Conservation (phyloP, 805 yeast species). For the Komagataella ulmi region DNA sequence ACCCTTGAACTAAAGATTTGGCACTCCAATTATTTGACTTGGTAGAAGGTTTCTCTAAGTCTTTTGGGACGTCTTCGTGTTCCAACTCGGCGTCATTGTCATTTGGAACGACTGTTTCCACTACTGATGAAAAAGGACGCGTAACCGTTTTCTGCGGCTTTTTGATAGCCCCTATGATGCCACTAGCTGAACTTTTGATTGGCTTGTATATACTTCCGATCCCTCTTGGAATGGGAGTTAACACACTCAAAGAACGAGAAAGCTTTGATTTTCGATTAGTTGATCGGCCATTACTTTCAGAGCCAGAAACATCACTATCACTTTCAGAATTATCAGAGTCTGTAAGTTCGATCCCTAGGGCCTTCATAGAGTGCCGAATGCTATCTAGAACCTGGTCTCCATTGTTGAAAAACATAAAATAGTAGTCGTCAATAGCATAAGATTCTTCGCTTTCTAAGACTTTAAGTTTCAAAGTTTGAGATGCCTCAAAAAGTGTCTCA, state of each 20-base stretch:
- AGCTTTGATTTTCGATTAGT: background rate
- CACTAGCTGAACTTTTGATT: background rate
- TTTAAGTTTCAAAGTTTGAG: constrained; percentile 44
- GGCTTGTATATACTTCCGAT: background rate
- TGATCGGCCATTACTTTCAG: background rate
- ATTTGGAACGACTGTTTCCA: constrained; percentile 2
- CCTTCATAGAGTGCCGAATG: background rate
- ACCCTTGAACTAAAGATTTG: constrained; percentile 15
- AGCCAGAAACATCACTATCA: background rate
- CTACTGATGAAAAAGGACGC: constrained; percentile 1
- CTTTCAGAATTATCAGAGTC: background rate
- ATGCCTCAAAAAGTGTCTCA: constrained; percentile 38
- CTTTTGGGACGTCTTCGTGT: background rate
- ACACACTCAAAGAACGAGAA: background rate
- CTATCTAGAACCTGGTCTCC: constrained; percentile 19
- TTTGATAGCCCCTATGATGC: background rate
- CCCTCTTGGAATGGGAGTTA: background rate
- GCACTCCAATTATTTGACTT: constrained; percentile 4
- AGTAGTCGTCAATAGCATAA: constrained; percentile 53
- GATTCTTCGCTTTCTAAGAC: constrained; percentile 42
- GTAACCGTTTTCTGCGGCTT: background rate
- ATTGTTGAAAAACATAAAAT: constrained; percentile 49
- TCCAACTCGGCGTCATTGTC: constrained; percentile 3
- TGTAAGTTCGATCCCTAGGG: background rate
- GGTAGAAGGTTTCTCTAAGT: constrained; percentile 8